These are phyloP conservation scores for Parachlorella kessleri DNA, from an alignment of 139 green algal genomes.

Conservation along the genomic window DNA sequence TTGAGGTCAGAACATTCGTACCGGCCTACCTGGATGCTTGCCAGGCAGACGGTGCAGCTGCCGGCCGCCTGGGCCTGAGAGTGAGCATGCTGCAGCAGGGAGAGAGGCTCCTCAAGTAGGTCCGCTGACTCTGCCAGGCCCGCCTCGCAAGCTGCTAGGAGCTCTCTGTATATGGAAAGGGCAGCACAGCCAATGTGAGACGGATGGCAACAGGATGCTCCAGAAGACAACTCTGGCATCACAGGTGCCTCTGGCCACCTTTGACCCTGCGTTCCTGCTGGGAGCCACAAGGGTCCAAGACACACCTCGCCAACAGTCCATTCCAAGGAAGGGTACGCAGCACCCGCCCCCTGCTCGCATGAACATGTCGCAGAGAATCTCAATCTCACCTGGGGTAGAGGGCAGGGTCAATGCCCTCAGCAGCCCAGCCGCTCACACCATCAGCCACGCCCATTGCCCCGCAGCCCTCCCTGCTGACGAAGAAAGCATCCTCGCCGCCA, in stretches of 20 bases:
- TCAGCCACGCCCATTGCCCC: conserved; percentile 84
- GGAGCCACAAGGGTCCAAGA: too few species aligned
- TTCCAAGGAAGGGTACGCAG: too few species aligned
- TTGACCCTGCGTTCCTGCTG: too few species aligned
- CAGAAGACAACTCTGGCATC: too few species aligned
- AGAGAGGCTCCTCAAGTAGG: neutral
- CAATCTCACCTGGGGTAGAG: conserved; percentile 71
- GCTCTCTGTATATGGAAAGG: conserved; percentile 3
- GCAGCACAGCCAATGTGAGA: too few species aligned
- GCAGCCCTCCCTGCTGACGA: conserved; percentile 58
- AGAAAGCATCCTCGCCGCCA: conserved; percentile 90
- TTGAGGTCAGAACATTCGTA: conserved; percentile 64
- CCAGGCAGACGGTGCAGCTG: conserved; percentile 37
- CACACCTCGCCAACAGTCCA: too few species aligned
- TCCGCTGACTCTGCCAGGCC: too few species aligned
- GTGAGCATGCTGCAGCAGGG: conserved; percentile 43
- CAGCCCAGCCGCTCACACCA: conserved; percentile 89
- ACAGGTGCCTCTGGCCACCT: too few species aligned
- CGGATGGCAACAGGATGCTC: too few species aligned
- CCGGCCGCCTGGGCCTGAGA: conserved; percentile 28
- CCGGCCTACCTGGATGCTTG: conserved; percentile 36
- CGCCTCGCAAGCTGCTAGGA: conserved; percentile 45
- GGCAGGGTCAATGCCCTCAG: conserved; percentile 82
- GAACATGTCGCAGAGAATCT: too few species aligned
- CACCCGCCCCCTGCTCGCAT: too few species aligned